A percentile compares a stretch with the other conserved stretches of the same genome.
Conservation (phyloP, 306 rosid genomes). For the Arachis stenosperma region DNA sequence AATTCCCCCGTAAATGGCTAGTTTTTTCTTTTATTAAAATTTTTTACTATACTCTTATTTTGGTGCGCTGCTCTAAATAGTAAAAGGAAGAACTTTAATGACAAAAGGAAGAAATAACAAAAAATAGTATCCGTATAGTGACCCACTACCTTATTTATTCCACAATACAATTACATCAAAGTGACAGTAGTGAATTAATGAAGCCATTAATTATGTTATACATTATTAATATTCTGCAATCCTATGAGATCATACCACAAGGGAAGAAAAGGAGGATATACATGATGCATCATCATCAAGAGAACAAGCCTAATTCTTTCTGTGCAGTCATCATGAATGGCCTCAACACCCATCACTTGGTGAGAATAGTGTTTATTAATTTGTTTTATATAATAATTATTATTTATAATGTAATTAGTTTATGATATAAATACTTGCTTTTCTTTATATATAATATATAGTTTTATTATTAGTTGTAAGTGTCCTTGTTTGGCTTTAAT, state of each 20-base stretch:
- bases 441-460: neutral
- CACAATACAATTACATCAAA: neutral
- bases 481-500: neutral
- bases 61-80: too few relatives aligned
- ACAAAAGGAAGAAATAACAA: neutral
- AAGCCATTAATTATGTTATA: neutral
- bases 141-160: neutral
- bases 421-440: neutral
- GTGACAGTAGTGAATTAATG: neutral
- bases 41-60: neutral
- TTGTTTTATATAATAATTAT: neutral
- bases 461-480: too few relatives aligned
- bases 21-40: too few relatives aligned
- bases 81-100: neutral
- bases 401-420: neutral
- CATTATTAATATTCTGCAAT: neutral
- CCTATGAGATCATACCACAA: neutral
- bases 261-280: neutral
- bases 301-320: conserved; percentile 35
- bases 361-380: neutral
- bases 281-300: neutral
- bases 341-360: conserved; percentile 30
- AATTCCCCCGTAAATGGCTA: too few relatives aligned
- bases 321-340: conserved; percentile 24
- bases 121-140: neutral